phyloP scores from a whole-genome alignment of 192 early-diverging fungal species.

The Coemansia sp. region DNA sequence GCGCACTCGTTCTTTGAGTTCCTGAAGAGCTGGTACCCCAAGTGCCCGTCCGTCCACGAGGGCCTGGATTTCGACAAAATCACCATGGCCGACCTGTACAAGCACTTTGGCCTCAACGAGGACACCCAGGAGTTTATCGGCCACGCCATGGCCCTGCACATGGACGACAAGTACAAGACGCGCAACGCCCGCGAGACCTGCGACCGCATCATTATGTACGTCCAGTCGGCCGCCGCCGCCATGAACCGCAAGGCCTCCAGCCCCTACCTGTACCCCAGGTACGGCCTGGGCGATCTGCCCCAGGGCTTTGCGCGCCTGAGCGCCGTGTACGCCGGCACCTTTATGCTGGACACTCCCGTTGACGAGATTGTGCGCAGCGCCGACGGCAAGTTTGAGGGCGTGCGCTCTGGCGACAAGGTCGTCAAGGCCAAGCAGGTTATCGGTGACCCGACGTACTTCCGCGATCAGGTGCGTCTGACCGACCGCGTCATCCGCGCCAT shows the following conservation, averaged over 20 bases:
- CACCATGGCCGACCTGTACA: conserved; percentile 83
- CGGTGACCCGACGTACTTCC: conserved; percentile 94
- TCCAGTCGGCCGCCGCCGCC: conserved; percentile 77
- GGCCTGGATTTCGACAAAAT: conserved; percentile 73
- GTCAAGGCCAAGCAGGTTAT: conserved; percentile 87
- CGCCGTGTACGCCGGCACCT: conserved; percentile 98
- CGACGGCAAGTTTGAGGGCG: conserved; percentile 82
- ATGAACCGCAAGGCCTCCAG: conserved; percentile 73
- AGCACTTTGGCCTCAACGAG: conserved; percentile 85
- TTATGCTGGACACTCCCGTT: conserved; percentile 93
- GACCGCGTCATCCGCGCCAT: conserved; percentile 93
- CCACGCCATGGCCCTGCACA: conserved; percentile 93
- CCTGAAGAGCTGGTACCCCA: conserved; percentile 84
- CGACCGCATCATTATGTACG: conserved; percentile 89
- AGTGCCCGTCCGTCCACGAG: conserved; percentile 79
- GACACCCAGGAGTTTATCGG: conserved; percentile 98
- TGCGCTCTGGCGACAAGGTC: conserved; percentile 80
- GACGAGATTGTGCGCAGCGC: conserved; percentile 86
- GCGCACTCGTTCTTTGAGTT: conserved; percentile 95
- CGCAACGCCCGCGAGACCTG: conserved; percentile 80
- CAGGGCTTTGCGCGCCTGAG: conserved; percentile 96
- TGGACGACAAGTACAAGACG: conserved; percentile 79
- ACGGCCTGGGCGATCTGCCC: conserved; percentile 96
- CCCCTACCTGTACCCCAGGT: conserved; percentile 98
- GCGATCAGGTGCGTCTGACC: conserved; percentile 71